A percentile compares a stretch with the other conserved stretches of the same genome.
Evolutionary conservation across 495 filamentous ascomycete species (phyloP).

Genomic region (Trichoderma virens): DNA sequence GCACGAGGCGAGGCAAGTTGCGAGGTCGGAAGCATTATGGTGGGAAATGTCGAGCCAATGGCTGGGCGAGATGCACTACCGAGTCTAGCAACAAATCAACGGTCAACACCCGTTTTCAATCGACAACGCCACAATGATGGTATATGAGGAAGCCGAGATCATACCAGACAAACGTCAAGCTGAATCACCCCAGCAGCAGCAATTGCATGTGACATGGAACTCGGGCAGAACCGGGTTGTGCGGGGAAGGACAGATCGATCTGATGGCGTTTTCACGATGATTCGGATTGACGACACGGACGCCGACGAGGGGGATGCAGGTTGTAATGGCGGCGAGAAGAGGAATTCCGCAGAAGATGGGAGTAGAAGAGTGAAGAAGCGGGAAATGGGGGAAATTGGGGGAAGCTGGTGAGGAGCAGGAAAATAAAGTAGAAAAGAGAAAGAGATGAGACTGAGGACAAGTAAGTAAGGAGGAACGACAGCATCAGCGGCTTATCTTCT

Average conservation of each 20-base stretch:
- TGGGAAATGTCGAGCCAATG: background rate
- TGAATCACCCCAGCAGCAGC: slow-evolving; percentile 8
- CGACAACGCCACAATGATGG: background rate
- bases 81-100: background rate
- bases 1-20: slow-evolving; percentile 22
- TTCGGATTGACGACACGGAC: no score
- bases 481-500: slow-evolving; percentile 1
- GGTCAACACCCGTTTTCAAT: background rate
- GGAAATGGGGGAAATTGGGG: background rate
- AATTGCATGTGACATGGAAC: slow-evolving; percentile 9
- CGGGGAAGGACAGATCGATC: background rate
- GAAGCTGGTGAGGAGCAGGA: background rate
- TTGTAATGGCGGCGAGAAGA: background rate
- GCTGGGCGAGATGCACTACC: background rate
- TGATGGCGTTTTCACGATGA: no score
- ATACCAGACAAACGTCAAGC: background rate
- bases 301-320: background rate
- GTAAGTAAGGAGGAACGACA: background rate
- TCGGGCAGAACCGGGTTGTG: slow-evolving; percentile 4
- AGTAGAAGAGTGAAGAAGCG: background rate
- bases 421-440: background rate
- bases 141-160: background rate
- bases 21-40: background rate
- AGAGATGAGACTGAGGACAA: background rate
- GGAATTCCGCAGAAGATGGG: background rate